Evolutionary conservation across 805 yeast genomes (phyloP), one percentile per base, ranked within the genome.

Genomic region (Jamesozyma hellenica): DNA sequence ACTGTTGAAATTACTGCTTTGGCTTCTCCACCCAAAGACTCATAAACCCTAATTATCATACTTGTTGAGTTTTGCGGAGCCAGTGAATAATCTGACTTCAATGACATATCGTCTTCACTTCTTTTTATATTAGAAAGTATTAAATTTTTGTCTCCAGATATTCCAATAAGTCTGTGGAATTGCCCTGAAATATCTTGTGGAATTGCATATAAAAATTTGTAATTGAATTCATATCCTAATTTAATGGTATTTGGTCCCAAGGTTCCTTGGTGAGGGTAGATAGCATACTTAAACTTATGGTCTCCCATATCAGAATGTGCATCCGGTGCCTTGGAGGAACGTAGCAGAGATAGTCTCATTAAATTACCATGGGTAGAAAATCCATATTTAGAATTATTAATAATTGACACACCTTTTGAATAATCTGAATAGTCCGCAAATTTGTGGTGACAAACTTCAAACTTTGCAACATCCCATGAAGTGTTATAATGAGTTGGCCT

Each of bases 401-500:
- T 57, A 14, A 90, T 64, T 0, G 94, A 71, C 11, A 87, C 95
- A 55, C 98, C 98, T 54, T 85, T 88, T 45, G 73, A 75, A 59
- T 68, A 75, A 53, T 86, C 97, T 19, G 94, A 82, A 51, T 83
- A 77, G 58, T 90, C 98, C 50, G 94, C 90, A 64, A 85, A 90
- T 55, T 84, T 84, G 61, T 92, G 98, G 53, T 82, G 86, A 54
- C 95, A 84, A 10, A 87, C 95, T 63, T 90, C 98, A 60, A 90
- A 90, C 59, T 87, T 88, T 42, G 97, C 97, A 27, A 82, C 81
- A 54, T 90, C 98, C 97, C 97, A 90, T 1, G 85, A 68, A 0
- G 98, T 90, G 58, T 90, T 92, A 65, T 70, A 90, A 61, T 90
- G 96, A 0, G 97, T 90, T 35, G 97, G 95, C 49, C 97, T 75